phyloP scores from a whole-genome alignment of 768 basidiomycete genomes.

The Pleurotus giganteus region DNA sequence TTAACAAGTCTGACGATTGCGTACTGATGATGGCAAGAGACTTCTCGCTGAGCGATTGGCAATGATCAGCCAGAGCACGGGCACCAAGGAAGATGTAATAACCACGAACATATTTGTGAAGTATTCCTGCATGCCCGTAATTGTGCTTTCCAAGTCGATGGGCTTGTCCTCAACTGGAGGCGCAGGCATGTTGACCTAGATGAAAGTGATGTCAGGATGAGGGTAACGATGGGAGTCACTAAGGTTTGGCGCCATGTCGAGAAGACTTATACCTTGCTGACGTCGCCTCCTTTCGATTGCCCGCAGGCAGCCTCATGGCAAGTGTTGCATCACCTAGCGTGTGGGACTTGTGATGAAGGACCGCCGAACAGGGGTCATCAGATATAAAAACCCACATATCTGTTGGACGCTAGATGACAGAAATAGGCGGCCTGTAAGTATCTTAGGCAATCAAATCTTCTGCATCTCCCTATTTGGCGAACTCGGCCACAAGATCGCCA shows the following conservation, averaged over 20 bases:
- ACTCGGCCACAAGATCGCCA: slow-evolving; percentile 67
- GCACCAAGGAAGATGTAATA: neutral
- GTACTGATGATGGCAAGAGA: neutral
- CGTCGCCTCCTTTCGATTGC: neutral
- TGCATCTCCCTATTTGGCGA: slow-evolving; percentile 14
- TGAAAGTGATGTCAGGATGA: too few relatives aligned
- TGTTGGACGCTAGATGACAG: neutral
- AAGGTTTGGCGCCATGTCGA: neutral
- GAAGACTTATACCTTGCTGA: neutral
- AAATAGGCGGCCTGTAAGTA: neutral
- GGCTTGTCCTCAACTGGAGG: neutral
- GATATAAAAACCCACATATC: neutral
- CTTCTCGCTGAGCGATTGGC: neutral
- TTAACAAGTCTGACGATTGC: neutral
- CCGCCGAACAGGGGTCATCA: neutral
- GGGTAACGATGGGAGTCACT: too few relatives aligned
- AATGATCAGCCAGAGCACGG: neutral
- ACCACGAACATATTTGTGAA: neutral
- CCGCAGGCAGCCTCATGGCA: slow-evolving; percentile 8
- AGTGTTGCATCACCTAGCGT: neutral
- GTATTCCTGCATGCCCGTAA: neutral
- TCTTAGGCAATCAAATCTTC: neutral
- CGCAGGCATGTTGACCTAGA: neutral
- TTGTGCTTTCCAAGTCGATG: neutral
- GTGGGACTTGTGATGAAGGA: neutral